phyloP scores from a whole-genome alignment of 1,139 yeast species.

The Yamadazyma taylorii region DNA sequence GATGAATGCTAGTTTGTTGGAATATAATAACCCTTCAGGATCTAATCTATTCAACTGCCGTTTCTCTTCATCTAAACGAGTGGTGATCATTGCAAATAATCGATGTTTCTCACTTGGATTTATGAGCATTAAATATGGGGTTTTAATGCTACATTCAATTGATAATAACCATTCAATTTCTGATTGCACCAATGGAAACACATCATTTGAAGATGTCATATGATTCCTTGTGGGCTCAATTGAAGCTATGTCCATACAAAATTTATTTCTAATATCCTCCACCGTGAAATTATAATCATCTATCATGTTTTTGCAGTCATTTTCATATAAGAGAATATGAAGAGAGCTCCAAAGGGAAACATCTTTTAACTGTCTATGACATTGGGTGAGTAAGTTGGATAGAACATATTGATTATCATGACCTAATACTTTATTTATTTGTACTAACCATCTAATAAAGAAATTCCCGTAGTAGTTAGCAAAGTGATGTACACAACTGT shows the following conservation, averaged over 20 bases:
- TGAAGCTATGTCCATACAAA: background rate
- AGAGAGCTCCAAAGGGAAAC: conserved; percentile 35
- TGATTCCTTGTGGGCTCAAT: background rate
- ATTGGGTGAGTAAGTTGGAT: conserved; percentile 10
- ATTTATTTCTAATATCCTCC: conserved; percentile 8
- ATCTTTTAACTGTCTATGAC: conserved; percentile 29
- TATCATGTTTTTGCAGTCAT: conserved; percentile 7
- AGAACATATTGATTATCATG: conserved; percentile 5
- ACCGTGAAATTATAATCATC: conserved; percentile 20
- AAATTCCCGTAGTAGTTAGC: conserved; percentile 44
- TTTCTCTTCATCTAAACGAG: background rate
- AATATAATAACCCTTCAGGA: conserved; percentile 1
- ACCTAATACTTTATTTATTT: conserved; percentile 12
- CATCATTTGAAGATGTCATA: too few relatives aligned
- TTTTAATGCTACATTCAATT: conserved; percentile 20
- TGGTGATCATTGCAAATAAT: background rate
- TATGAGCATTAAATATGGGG: conserved; percentile 17
- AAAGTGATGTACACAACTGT: conserved; percentile 36
- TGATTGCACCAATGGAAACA: background rate
- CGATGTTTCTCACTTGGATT: background rate
- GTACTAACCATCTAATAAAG: conserved; percentile 33
- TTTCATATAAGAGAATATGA: conserved; percentile 7
- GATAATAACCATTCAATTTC: conserved; percentile 24
- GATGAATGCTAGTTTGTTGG: conserved; percentile 2
- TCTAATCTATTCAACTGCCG: background rate